A percentile compares a stretch with the other conserved stretches of the same genome.
Conservation (phyloP, 2,329 filamentous ascomycete genomes). For the Penicillium sp. region DNA sequence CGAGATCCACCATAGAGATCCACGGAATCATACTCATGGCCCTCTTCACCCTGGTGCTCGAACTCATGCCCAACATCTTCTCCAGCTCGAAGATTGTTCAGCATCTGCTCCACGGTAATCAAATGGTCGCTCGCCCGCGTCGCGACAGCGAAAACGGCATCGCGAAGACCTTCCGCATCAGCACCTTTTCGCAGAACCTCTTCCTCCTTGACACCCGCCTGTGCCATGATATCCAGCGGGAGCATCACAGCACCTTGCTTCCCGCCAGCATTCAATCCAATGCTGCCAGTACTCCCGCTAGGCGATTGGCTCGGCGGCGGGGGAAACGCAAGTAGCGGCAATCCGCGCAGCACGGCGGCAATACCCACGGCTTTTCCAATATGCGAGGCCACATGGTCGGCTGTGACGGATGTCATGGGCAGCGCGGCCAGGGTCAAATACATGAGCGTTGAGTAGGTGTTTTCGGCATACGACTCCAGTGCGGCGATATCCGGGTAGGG, state of each 20-base stretch:
- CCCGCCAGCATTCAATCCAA: conserved; percentile 36
- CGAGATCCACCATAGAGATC: conserved; percentile 1
- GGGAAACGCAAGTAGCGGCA: conserved; percentile 85
- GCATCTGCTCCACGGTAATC: conserved; percentile 90
- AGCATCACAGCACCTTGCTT: conserved; percentile 73
- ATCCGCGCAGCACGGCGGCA: conserved; percentile 78
- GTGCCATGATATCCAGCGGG: conserved; percentile 87
- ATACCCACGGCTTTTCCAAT: conserved; percentile 95
- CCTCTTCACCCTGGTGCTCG: conserved; percentile 81
- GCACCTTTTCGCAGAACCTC: conserved; percentile 83
- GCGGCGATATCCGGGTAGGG: conserved; percentile 75
- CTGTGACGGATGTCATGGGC: conserved; percentile 77
- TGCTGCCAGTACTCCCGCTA: conserved; percentile 49
- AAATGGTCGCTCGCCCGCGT: conserved; percentile 95
- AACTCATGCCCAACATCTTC: conserved; percentile 81
- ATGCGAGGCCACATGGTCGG: conserved; percentile 92
- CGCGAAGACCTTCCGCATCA: conserved; percentile 77
- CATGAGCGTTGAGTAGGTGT: conserved; percentile 78
- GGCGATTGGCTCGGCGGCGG: conserved; percentile 62
- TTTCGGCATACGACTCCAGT: conserved; percentile 88
- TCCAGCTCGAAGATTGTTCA: conserved; percentile 76
- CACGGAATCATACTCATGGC: conserved; percentile 60
- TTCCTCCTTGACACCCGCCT: conserved; percentile 80
- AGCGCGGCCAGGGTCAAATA: conserved; percentile 52
- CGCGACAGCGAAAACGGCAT: conserved; percentile 89